Base-by-base conservation (phyloP, 331 rosid species). In the Quercus tomentella region DNA sequence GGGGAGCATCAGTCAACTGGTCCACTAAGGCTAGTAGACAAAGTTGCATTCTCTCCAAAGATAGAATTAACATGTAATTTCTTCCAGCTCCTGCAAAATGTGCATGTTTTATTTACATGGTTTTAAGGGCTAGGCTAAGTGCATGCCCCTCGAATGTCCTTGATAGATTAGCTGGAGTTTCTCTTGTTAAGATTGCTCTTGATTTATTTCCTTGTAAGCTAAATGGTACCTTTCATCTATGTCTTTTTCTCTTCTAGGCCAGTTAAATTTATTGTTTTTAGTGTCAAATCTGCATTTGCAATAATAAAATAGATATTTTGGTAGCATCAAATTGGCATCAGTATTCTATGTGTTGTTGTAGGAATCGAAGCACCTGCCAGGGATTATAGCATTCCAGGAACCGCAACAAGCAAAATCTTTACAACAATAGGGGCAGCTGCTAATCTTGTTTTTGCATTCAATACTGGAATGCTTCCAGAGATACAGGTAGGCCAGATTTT, bases 401-500 rank as follows among this genome's bases (percentile, higher is more conserved):
- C 91, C 58, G 9, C 84, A 9, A 75, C 76, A 43, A 86, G 90
- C 84, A 95, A 90, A 90, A 84, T 95, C 79, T 93, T 95, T 78
- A 89, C 99, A 33, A 88, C 96, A 14, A 89, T 90, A 9, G 94
- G 97, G 21, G 99, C 99, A 3, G 77, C 91, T 80, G 99, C 99
- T n/a, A 95, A 87, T 87, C 97, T 95, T 25, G 97, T 93, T 70
- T 95, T 95, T 15, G 97, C 97, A 35, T 95, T 85, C 75, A 95
- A 95, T 77, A 93, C 99, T 2, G 99, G 99, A 86, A 95, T 95
- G 97, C 96, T 95, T 83, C 99, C 99, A 14, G 99, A 95, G 85
- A 95, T 95, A 82, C 99, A 95, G 96, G 99, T 90, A 85, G 43
- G 76, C 31, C 56, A 76, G 55, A 56, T 81, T 73, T 56, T 61